Evolutionary conservation across 2,329 filamentous ascomycete genomes (phyloP).

Genomic region (Verticillium klebahnii): DNA sequence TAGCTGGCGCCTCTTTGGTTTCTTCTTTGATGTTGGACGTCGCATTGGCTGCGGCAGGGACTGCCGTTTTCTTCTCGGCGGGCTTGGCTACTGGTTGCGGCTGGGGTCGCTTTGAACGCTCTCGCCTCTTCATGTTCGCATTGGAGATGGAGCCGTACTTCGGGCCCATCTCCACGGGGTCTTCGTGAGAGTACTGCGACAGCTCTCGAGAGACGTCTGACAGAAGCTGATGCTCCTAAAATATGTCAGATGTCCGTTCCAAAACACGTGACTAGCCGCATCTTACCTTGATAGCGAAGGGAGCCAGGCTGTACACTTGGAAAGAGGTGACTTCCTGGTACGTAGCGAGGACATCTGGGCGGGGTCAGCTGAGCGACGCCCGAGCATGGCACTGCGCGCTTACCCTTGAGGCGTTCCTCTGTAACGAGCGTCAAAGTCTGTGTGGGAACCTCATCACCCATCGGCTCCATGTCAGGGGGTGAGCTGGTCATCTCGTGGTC

Average conservation of each 20-base stretch:
- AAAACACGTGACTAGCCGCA: neutral
- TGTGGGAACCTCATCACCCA: slow-evolving; percentile 46
- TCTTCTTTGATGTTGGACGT: slow-evolving; percentile 26
- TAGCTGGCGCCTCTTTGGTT: slow-evolving; percentile 30
- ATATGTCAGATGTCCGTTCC: neutral
- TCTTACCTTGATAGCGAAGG: slow-evolving; percentile 60
- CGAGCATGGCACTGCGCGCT: slow-evolving; percentile 6
- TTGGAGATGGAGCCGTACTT: slow-evolving; percentile 74
- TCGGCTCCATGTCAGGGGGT: slow-evolving; percentile 47
- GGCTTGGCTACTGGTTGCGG: slow-evolving; percentile 21
- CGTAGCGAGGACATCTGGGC: slow-evolving; percentile 56
- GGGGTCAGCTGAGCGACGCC: slow-evolving; percentile 5
- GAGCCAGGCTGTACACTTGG: slow-evolving; percentile 82
- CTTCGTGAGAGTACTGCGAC: slow-evolving; percentile 51
- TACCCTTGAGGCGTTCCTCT: slow-evolving; percentile 70
- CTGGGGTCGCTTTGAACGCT: slow-evolving; percentile 29
- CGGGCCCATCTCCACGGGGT: slow-evolving; percentile 53
- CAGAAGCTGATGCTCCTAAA: slow-evolving; percentile 60
- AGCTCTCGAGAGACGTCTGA: slow-evolving; percentile 65
- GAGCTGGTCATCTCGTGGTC: slow-evolving; percentile 69
- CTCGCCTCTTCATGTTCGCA: slow-evolving; percentile 52
- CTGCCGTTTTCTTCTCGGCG: slow-evolving; percentile 25
- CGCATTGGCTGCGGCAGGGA: slow-evolving; percentile 15
- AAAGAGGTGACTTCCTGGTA: slow-evolving; percentile 74
- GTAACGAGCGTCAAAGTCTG: slow-evolving; percentile 62